A percentile compares a stretch with the other conserved stretches of the same genome.
Evolutionary conservation across 441 rosid species (phyloP).

Genomic region (Populus trichocarpa): DNA sequence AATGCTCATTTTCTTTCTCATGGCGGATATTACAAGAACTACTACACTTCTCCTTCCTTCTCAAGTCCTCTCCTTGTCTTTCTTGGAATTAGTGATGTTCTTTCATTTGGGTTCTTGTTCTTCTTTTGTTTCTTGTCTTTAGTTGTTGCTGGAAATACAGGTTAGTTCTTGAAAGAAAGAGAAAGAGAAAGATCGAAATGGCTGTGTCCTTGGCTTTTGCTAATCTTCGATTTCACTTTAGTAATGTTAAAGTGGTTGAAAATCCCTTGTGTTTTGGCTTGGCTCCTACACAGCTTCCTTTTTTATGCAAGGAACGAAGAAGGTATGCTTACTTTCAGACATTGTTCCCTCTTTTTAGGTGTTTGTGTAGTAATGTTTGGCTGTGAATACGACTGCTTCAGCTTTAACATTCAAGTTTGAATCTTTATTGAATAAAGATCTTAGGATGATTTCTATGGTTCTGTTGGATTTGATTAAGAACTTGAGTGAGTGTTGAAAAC

Average conservation of each 20-base stretch:
- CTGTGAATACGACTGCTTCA: background rate
- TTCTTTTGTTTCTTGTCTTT: conserved; percentile 1
- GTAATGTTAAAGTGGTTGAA: conserved; percentile 29
- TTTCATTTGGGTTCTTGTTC: conserved; percentile 15
- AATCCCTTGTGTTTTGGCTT: conserved; percentile 28
- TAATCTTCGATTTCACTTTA: conserved; percentile 32
- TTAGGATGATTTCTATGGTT: background rate
- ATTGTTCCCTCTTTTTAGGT: background rate
- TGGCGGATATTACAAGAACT: conserved; percentile 55
- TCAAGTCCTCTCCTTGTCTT: conserved; percentile 10
- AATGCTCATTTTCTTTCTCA: conserved; percentile 7
- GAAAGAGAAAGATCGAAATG: conserved; percentile 22
- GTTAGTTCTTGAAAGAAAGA: background rate
- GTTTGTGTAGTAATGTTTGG: background rate
- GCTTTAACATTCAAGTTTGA: background rate
- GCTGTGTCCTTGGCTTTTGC: conserved; percentile 53
- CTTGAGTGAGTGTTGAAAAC: background rate
- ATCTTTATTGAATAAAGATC: background rate
- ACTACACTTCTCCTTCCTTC: background rate
- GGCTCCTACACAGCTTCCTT: conserved; percentile 21
- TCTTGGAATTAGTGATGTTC: conserved; percentile 17
- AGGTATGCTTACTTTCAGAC: conserved; percentile 29
- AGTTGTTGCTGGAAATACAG: background rate
- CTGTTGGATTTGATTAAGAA: background rate
- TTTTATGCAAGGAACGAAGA: conserved; percentile 17